Evolutionary conservation across 2,329 filamentous ascomycete genomes (phyloP).

Genomic region (Phaeomoniella chlamydospora): DNA sequence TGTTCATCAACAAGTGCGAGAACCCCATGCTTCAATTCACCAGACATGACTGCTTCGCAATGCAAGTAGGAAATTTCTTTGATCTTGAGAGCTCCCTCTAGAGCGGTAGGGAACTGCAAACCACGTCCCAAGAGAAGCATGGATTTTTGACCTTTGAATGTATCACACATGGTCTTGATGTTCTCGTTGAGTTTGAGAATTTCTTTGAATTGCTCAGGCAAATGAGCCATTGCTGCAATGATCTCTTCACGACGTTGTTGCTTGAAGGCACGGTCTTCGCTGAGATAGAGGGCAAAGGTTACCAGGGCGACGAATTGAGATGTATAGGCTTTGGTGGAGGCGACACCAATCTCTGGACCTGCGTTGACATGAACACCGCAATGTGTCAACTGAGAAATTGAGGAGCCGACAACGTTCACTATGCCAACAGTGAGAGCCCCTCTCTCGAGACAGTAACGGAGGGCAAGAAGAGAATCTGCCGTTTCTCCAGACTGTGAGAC

Average conservation of each 20-base stretch:
- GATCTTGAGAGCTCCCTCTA: constrained; percentile 96
- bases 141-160: constrained; percentile 94
- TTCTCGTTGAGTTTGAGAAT: constrained; percentile 82
- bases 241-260: constrained; percentile 84
- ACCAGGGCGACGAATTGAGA: constrained; percentile 99
- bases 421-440: constrained; percentile 95
- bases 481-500: constrained; percentile 98
- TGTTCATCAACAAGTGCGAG: constrained; percentile 95
- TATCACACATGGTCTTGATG: constrained; percentile 88
- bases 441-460: constrained; percentile 95
- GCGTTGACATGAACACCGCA: constrained; percentile 99
- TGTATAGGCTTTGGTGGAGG: constrained; percentile 97
- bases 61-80: constrained; percentile 99
- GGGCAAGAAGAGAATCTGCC: constrained; percentile 89
- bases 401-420: constrained; percentile 96
- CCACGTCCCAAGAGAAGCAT: constrained; percentile 85
- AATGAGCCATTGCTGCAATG: constrained; percentile 76
- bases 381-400: constrained; percentile 96
- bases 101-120: constrained; percentile 88
- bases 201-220: constrained; percentile 83
- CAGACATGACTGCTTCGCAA: constrained; percentile 99
- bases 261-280: constrained; percentile 94
- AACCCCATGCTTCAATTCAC: constrained; percentile 97
- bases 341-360: constrained; percentile 95
- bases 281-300: constrained; percentile 95